Conservation (phyloP, 192 early-diverging fungal genomes). For the Coemansia asiatica region DNA sequence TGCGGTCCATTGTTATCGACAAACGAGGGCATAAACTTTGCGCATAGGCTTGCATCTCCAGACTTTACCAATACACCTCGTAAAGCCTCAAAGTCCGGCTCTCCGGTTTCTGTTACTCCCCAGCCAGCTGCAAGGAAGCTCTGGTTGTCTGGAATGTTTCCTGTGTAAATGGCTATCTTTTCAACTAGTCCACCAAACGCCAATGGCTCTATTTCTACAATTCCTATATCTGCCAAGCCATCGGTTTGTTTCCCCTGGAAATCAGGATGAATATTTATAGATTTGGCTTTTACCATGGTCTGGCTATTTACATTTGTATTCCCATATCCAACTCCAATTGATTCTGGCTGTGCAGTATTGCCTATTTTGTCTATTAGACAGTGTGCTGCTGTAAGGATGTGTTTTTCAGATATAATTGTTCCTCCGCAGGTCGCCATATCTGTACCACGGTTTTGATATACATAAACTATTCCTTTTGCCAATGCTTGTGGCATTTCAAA, state of each 20-base stretch:
- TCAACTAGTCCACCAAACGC: not conserved
- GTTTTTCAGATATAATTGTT: conserved; percentile 3
- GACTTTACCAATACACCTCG: not conserved
- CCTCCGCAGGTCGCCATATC: conserved; percentile 9
- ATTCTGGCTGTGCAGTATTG: not conserved
- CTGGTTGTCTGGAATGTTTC: not conserved
- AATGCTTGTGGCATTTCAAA: not conserved
- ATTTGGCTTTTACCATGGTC: not conserved
- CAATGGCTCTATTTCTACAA: conserved; percentile 3
- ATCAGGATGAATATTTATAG: not conserved
- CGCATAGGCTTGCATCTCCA: not conserved
- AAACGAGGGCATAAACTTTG: conserved; percentile 1
- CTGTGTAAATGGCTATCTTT: conserved; percentile 8
- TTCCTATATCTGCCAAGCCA: conserved; percentile 12
- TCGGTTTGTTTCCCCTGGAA: not conserved
- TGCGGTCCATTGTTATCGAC: conserved; percentile 10
- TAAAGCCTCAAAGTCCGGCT: not conserved
- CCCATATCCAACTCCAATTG: not conserved
- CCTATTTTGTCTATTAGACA: conserved; percentile 9
- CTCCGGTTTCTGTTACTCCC: conserved; percentile 7
- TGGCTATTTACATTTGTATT: not conserved
- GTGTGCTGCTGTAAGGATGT: conserved; percentile 12
- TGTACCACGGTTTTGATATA: not conserved
- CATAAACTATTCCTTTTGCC: not conserved
- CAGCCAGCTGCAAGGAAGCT: conserved; percentile 16